A percentile compares a stretch with the other conserved stretches of the same genome.
Evolutionary conservation across 805 yeast species (phyloP).

Genomic region (Kluyveromyces wickerhamii): DNA sequence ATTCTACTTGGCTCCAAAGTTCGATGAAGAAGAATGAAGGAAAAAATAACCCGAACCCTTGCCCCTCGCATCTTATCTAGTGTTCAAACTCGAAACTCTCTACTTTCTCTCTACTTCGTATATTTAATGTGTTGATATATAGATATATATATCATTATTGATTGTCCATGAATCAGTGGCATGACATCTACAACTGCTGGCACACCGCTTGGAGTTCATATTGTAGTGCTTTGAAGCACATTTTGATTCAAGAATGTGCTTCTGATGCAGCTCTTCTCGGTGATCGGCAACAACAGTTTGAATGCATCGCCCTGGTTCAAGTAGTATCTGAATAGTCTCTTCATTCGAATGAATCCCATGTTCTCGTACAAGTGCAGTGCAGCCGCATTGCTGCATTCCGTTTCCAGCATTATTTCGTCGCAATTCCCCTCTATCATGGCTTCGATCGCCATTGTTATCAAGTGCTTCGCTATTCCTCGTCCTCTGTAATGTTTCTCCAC

Average conservation of each 20-base stretch:
- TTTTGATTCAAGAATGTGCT: conserved; percentile 42
- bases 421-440: conserved; percentile 57
- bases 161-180: no score
- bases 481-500: conserved; percentile 68
- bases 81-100: conserved; percentile 1
- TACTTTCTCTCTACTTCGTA: no score
- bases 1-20: conserved; percentile 96
- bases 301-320: conserved; percentile 90
- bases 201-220: no score
- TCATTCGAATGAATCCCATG: conserved; percentile 66
- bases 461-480: conserved; percentile 67
- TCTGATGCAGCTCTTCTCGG: conserved; percentile 47
- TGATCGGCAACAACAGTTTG: conserved; percentile 74
- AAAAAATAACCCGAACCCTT: not conserved
- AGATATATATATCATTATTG: no score
- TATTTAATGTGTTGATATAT: no score
- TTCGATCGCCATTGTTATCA: conserved; percentile 55
- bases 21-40: conserved; percentile 77
- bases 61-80: not conserved
- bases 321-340: conserved; percentile 79
- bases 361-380: conserved; percentile 66
- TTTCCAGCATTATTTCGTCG: conserved; percentile 89
- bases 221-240: no score
- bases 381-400: conserved; percentile 73
- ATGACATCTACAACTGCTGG: no score